Base-by-base conservation (phyloP, 495 filamentous ascomycete genomes). In the Tuber brumale region DNA sequence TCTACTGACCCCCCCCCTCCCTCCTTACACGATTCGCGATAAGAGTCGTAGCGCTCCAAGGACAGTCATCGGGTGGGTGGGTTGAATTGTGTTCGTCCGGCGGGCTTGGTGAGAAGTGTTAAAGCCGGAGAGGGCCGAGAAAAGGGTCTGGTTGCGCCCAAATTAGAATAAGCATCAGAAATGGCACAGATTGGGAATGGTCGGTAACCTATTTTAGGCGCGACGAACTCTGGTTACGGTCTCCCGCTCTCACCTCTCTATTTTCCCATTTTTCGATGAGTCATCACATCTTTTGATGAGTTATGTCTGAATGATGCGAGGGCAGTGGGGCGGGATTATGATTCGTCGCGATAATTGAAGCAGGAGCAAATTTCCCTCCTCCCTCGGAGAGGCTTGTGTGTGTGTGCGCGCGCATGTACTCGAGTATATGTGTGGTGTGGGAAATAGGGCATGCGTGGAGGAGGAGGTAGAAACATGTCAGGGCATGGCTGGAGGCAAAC, bases 171-270 rank as follows among this genome's bases (percentile, higher is more conserved):
- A 66, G 57, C 57, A 66, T 35, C n/a, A 35, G 14, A 5, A 16
- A 66, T 66, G 12, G 27, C 27, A 18, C 27, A 35, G 14, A 35
- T 66, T 66, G 12, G 57, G 57, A 35, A 35, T 35, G 27, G 27
- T 66, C 57, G 57, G 27, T 66, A 66, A 8, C 57, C 35, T 66
- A 66, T 66, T 66, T 66, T 66, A 66, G 57, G 57, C 57, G 57
- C 27, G 57, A 35, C 27, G 27, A 18, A 66, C 57, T 66, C 14
- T 66, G 27, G 27, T 7, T 35, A 35, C 18, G 27, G 27, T 66
- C 27, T 18, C 27, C 31, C 57, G 18, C 27, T 31, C 57, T 18
- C 27, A 16, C 27, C 14, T 39, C 37, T 39, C 37, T 39, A 14
- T 8, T 31, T 27, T 57, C 9, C 9, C 9, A n/a, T 57, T 35